Base-by-base conservation (phyloP, 345 rosid genomes). In the Bruguiera parviflora region DNA sequence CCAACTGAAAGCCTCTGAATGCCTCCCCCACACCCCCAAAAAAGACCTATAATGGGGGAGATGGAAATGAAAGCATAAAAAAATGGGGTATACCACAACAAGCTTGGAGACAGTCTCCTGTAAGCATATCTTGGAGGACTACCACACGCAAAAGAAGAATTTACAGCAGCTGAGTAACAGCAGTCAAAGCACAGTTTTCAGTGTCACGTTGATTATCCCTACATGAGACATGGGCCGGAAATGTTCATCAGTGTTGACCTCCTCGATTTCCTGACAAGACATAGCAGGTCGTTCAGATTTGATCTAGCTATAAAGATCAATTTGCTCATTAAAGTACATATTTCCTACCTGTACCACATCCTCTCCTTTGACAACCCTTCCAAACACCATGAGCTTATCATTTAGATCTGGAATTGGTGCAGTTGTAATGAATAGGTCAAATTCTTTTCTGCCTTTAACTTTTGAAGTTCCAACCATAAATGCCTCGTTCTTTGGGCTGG, bases 211-310 rank as follows among this genome's bases (percentile, higher is more conserved):
- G 74, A 51, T 68, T 81, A 94, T 94, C 77, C 76, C 84, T 57
- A 89, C 73, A 5, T 81, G 70, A 58, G 95, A 87, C 81, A 88
- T 94, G 52, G 96, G 97, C 74, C 79, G 87, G 72, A 81, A 91
- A 70, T 83, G 92, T 75, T 89, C 97, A 77, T 93, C 98, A 19
- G 98, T 93, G 80, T 91, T 92, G 66, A 91, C 91, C 85, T 93
- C 98, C 72, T 93, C 98, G 19, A 91, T 93, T 87, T 93, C 98
- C 98, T 91, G 85, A 47, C 24, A 56, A 58, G 21, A 52, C 65
- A 49, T 52, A 35, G 18, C 49, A 24, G 18, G 32, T 25, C 6
- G 18, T 2, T 65, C 39, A 74, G 53, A 67, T 61, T 61, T 32
- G 57, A 65, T 33, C 74, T 61, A 49, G 61, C 47, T n/a, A 62